Base-by-base conservation (phyloP, 345 rosid species). In the Limnanthes douglasii region DNA sequence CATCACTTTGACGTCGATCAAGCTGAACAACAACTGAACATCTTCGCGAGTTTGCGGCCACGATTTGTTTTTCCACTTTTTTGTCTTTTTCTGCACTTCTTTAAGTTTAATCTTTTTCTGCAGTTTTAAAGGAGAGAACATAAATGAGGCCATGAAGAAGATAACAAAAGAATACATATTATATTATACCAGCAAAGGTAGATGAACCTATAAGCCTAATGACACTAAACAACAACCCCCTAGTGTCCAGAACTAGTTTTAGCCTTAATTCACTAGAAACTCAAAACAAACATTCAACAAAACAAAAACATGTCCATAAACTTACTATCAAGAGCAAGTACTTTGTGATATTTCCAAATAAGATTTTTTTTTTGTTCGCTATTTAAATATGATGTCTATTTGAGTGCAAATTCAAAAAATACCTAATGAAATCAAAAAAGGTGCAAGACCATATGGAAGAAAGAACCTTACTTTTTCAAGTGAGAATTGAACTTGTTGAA, bases 41-140 rank as follows among this genome's bases (percentile, higher is more conserved):
- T 81, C 88, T 28, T 75, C 80, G 14, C 48, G 41, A 4, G 64
- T 53, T 34, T 49, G 70, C 2, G 98, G 98, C 96, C 96, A 80
- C 8, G 74, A 65, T 48, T 80, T 80, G 66, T 69, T 77, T 53
- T 69, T 84, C 78, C 88, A 40, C 11, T 76, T 78, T 65, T 65
- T 90, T 11, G 71, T 64, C 65, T 51, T 90, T 64, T 60, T 77
- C 5, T 59, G 25, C 17, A 77, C 54, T 28, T 90, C 96, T 69
- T 84, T 80, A 20, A 77, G 58, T 62, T 68, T 71, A 35, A 42
- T 48, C 35, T 46, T 66, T 61, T 84, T 90, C 96, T 84, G 82
- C 60, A 58, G 21, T 32, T 50, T 11, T 10, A 18, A 26, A 26
- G n/a, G 8, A 9, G 30, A 26, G 30, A 2, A 8, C 8, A 2